Conservation (phyloP, 306 rosid genomes). For the Prunus mume region DNA sequence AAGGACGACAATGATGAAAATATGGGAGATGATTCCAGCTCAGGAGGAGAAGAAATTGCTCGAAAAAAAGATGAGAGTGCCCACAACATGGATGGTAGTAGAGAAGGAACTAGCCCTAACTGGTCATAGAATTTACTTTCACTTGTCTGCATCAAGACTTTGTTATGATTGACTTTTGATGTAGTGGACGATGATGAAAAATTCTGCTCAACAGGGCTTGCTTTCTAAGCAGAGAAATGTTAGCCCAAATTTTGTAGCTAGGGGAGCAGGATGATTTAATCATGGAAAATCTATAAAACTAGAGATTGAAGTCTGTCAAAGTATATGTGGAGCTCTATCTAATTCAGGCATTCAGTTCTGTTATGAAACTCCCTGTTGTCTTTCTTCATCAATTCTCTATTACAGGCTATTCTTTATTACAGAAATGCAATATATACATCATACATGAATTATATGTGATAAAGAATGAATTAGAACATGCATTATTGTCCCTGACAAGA, state of each 20-base stretch:
- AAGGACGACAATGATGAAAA: constrained; percentile 38
- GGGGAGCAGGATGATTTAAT: constrained; percentile 24
- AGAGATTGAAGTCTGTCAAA: background rate
- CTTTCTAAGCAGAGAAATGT: constrained; percentile 10
- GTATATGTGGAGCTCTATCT: background rate
- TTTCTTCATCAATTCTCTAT: background rate
- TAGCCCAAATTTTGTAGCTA: constrained; percentile 33
- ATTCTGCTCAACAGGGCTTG: constrained; percentile 26
- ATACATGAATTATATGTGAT: too few relatives aligned
- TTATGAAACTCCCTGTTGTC: background rate
- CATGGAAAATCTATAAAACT: background rate
- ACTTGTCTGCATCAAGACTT: background rate
- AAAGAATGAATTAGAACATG: too few relatives aligned
- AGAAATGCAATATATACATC: too few relatives aligned
- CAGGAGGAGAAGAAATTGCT: constrained; percentile 32
- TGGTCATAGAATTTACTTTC: constrained; percentile 13
- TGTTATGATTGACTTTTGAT: background rate
- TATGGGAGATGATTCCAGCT: constrained; percentile 36
- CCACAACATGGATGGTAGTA: constrained; percentile 7
- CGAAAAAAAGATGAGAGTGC: constrained; percentile 11
- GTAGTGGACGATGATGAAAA: background rate
- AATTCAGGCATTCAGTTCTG: background rate
- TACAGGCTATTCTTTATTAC: too few relatives aligned
- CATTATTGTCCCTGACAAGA: too few relatives aligned
- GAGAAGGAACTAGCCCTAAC: constrained; percentile 18